These are phyloP conservation scores for Chrysoporthe deuterocubensis DNA, from an alignment of 2,329 filamentous ascomycete species.

Conservation along the genomic window DNA sequence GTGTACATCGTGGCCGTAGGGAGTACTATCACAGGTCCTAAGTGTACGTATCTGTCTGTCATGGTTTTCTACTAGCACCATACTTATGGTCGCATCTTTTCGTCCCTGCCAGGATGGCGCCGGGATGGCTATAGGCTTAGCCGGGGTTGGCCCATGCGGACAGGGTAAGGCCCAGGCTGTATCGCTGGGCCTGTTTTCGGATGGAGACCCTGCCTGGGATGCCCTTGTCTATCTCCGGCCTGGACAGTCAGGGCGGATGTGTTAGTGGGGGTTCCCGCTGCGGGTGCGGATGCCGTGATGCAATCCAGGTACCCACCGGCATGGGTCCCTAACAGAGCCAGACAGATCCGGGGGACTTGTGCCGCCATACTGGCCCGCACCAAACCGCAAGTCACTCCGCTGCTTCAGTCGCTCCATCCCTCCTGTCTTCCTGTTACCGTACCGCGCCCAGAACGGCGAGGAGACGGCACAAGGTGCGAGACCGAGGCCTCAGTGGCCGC, in stretches of 20 bases:
- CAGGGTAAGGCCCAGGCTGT: neutral
- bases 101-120: neutral
- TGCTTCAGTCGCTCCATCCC: neutral
- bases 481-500: neutral
- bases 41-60: neutral
- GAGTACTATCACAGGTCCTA: neutral
- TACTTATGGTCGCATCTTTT: neutral
- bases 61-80: neutral
- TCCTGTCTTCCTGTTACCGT: neutral
- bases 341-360: neutral
- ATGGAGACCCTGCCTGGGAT: neutral
- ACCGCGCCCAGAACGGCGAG: neutral
- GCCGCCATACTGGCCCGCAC: neutral
- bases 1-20: neutral
- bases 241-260: neutral
- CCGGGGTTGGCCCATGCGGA: neutral
- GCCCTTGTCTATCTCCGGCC: neutral
- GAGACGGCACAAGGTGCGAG: conserved; percentile 6
- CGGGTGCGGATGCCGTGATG: conserved; percentile 5
- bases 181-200: neutral
- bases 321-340: conserved; percentile 2
- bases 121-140: neutral
- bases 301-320: neutral
- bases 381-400: conserved; percentile 1
- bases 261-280: conserved; percentile 17